phyloP scores from a whole-genome alignment of 2,329 filamentous ascomycete species.

The Eutypa lata region DNA sequence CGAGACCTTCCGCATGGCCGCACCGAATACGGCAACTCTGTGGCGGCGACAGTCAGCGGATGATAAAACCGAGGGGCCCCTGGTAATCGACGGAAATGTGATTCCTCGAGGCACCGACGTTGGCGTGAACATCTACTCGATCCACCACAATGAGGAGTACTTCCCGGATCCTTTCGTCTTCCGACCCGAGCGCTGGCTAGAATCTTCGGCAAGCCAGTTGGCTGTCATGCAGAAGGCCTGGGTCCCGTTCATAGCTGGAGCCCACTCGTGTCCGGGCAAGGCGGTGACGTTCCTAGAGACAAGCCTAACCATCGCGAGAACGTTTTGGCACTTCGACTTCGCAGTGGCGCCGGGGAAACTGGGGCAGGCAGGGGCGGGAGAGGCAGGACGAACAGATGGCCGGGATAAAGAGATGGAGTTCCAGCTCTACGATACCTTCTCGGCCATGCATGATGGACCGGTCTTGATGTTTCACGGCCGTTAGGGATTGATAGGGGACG shows the following conservation, averaged over 20 bases:
- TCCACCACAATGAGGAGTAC: slow-evolving; percentile 39
- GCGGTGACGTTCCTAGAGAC: neutral
- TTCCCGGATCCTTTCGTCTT: slow-evolving; percentile 37
- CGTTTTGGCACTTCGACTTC: slow-evolving; percentile 6
- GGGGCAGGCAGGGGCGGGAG: neutral
- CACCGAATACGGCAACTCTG: neutral
- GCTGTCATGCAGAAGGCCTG: neutral
- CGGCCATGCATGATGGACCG: neutral
- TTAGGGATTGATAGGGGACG: too few species aligned
- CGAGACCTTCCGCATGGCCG: neutral
- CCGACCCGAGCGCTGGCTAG: slow-evolving; percentile 42
- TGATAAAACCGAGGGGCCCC: neutral
- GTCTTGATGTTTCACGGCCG: neutral
- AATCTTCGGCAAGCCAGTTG: neutral
- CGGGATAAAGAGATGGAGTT: slow-evolving; percentile 1
- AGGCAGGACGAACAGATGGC: neutral
- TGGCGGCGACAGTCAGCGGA: neutral
- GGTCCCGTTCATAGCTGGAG: neutral
- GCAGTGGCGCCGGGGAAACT: slow-evolving; percentile 20
- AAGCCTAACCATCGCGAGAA: neutral
- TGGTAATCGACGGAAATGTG: neutral
- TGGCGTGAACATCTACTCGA: slow-evolving; percentile 39
- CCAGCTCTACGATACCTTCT: slow-evolving; percentile 4
- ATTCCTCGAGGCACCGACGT: slow-evolving; percentile 14
- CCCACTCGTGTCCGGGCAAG: neutral